These are phyloP conservation scores for Termitomyces bulborhizus DNA, from an alignment of 768 basidiomycete species.

Conservation along the genomic window DNA sequence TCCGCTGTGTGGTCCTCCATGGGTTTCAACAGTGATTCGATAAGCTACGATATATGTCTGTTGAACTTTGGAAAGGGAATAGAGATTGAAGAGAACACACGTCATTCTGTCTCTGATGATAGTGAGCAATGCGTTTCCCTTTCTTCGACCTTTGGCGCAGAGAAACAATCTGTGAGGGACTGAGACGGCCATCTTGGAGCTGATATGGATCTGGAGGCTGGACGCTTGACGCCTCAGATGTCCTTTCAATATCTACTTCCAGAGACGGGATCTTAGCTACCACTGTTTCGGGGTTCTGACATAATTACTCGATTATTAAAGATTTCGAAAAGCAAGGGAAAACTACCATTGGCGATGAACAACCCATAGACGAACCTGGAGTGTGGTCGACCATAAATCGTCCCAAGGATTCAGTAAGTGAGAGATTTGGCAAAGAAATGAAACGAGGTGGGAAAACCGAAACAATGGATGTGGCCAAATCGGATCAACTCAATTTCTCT, in stretches of 20 bases:
- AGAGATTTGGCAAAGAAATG: conserved; percentile 18
- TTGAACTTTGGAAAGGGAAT: background rate
- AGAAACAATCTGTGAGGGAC: conserved; percentile 56
- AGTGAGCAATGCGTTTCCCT: conserved; percentile 59
- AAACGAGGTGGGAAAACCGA: conserved; percentile 27
- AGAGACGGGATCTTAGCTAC: conserved; percentile 36
- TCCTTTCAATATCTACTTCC: conserved; percentile 40
- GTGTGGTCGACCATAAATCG: conserved; percentile 25
- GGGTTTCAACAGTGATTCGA: conserved; percentile 80
- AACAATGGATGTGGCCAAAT: conserved; percentile 30
- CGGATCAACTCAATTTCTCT: conserved; percentile 32
- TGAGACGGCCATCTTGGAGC: conserved; percentile 53
- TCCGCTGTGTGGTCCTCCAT: conserved; percentile 88
- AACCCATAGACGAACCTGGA: conserved; percentile 22
- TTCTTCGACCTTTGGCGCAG: conserved; percentile 48
- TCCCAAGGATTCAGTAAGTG: conserved; percentile 19
- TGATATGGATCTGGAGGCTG: conserved; percentile 57
- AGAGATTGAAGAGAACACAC: conserved; percentile 28
- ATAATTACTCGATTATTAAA: conserved; percentile 9
- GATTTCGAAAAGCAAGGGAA: conserved; percentile 8
- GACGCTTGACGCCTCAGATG: conserved; percentile 25
- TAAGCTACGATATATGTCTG: conserved; percentile 47
- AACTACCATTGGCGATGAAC: conserved; percentile 20
- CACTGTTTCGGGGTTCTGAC: conserved; percentile 42
- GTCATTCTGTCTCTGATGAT: conserved; percentile 68